Evolutionary conservation across 2,329 filamentous ascomycete genomes (phyloP).

Genomic region (Botryotinia convoluta): DNA sequence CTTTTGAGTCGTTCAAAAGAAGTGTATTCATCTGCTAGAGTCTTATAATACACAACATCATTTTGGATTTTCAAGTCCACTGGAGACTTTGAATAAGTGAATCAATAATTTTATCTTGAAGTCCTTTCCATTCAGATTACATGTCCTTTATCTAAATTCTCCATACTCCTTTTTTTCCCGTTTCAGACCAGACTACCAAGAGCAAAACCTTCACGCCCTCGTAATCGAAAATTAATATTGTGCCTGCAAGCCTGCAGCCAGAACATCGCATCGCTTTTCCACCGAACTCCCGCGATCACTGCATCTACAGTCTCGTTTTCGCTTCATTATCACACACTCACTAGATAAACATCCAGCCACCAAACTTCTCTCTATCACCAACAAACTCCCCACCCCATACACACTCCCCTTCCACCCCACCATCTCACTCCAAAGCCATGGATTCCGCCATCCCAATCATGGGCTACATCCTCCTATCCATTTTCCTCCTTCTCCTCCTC

Average conservation of each 20-base stretch:
- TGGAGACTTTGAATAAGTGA: not conserved
- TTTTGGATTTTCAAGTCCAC: not conserved
- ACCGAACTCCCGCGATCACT: not conserved
- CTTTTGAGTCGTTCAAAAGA: too few relatives aligned
- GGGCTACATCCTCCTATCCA: not conserved
- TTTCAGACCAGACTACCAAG: not conserved
- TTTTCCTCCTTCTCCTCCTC: not conserved
- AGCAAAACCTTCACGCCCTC: not conserved
- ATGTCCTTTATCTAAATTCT: not conserved
- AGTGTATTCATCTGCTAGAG: not conserved
- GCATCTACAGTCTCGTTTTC: not conserved
- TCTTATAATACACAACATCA: not conserved
- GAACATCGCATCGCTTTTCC: not conserved
- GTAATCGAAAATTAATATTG: not conserved
- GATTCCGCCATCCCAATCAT: not conserved
- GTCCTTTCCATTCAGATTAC: not conserved
- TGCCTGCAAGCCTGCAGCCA: not conserved
- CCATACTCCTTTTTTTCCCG: not conserved
- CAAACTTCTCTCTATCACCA: not conserved
- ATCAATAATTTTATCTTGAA: not conserved
- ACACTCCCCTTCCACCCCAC: not conserved
- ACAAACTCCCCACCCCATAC: not conserved
- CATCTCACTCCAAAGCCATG: not conserved
- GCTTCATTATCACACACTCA: not conserved
- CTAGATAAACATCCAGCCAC: too few relatives aligned